Conservation (phyloP, 805 yeast genomes). For the Metahyphopichia silvanorum region DNA sequence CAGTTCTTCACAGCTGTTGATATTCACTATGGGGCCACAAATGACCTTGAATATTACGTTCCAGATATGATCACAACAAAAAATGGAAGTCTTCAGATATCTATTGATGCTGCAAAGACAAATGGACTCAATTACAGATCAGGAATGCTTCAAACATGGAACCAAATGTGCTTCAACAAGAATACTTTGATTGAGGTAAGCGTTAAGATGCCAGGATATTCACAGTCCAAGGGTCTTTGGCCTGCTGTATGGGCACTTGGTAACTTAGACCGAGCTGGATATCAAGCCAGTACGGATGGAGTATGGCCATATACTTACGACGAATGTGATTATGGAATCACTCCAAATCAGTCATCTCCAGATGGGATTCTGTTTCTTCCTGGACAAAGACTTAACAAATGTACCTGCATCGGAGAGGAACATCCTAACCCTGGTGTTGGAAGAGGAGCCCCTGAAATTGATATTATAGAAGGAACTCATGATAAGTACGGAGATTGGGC, state of each 20-base stretch:
- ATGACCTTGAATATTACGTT: slow-evolving; percentile 37
- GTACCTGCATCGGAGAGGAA: slow-evolving; percentile 33
- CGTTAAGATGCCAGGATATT: slow-evolving; percentile 28
- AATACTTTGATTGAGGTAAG: slow-evolving; percentile 26
- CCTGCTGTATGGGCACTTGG: slow-evolving; percentile 40
- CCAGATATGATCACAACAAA: slow-evolving; percentile 35
- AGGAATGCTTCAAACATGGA: slow-evolving; percentile 37
- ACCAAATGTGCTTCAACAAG: slow-evolving; percentile 30
- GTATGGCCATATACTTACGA: slow-evolving; percentile 40
- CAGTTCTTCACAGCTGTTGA: slow-evolving; percentile 36
- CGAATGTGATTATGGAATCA: slow-evolving; percentile 34
- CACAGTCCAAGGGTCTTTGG: slow-evolving; percentile 32
- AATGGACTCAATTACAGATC: slow-evolving; percentile 28
- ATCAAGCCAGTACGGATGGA: slow-evolving; percentile 33
- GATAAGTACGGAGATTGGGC: slow-evolving; percentile 11
- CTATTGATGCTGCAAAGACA: slow-evolving; percentile 31
- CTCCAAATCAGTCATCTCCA: slow-evolving; percentile 36
- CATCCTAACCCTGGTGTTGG: slow-evolving; percentile 36
- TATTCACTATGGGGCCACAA: slow-evolving; percentile 33
- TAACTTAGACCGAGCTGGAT: slow-evolving; percentile 36
- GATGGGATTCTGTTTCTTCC: slow-evolving; percentile 39
- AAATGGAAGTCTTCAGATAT: slow-evolving; percentile 28
- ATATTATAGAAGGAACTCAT: slow-evolving; percentile 18
- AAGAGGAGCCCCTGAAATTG: slow-evolving; percentile 35
- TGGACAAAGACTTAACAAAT: slow-evolving; percentile 30